Evolutionary conservation across 2,329 filamentous ascomycete genomes (phyloP), one percentile per base, ranked within the genome.

Genomic region (Phialocephala sp.): DNA sequence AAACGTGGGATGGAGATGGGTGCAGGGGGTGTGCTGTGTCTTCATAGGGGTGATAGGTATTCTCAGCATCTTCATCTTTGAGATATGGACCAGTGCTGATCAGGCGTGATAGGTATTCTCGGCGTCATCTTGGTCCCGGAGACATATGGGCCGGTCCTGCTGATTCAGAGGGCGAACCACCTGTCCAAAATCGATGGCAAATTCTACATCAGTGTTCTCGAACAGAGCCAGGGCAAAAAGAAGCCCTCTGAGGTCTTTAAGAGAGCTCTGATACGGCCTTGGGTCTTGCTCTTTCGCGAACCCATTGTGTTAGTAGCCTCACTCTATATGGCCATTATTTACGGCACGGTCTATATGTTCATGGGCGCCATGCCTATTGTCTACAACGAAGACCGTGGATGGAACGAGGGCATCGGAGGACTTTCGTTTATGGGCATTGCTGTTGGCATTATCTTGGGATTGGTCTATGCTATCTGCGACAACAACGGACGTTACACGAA

Each of bases 301-400:
- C 63, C 81, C 89, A 74, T 80, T 81, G 91, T 96, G 56, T 85
- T 96, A 70, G 85, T 94, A 73, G 89, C 95, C 73, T 87, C 89
- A 1, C 69, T 95, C 2, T 97, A 96, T 82, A 94, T 94, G 90
- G 89, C 87, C 1, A 89, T 94, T 85, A 72, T 85, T 62, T 85
- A 84, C 68, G 81, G 82, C 35, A 84, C 82, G 0, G 74, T 86
- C 8, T 87, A 85, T 73, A 79, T 86, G 72, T 80, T 87, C 71
- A 87, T 89, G 70, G 82, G 82, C 22, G 84, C 85, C 12, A 87
- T 87, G 76, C 85, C 86, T 9, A 86, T 91, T 72, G 88, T 92
- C 41, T 92, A 89, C 77, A 82, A 88, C 72, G 70, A 82, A 65
- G 72, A 79, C 52, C 84, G 87, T 60, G 84, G 84, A 58, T 91